phyloP scores from a whole-genome alignment of 208 protist species.

The Leishmania guyanensis region DNA sequence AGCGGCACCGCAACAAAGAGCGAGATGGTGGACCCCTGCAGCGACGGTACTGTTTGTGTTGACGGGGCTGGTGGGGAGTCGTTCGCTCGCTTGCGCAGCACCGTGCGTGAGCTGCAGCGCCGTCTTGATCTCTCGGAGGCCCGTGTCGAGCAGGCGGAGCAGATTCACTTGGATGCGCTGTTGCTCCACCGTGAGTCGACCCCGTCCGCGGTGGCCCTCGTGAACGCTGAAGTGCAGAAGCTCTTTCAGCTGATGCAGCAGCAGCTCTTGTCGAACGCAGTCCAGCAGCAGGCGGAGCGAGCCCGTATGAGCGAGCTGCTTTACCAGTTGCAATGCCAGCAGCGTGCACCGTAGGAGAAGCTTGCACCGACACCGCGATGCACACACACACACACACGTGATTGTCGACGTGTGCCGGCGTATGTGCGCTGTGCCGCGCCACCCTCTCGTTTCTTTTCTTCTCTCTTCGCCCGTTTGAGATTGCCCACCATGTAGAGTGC shows the following conservation, averaged over 20 bases:
- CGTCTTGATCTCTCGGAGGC: conserved; percentile 18
- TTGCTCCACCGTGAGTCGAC: conserved; percentile 1
- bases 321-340: conserved; percentile 21
- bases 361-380: neutral
- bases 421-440: neutral
- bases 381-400: neutral
- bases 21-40: neutral
- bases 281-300: conserved; percentile 57
- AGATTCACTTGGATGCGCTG: conserved; percentile 29
- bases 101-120: conserved; percentile 26
- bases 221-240: conserved; percentile 53
- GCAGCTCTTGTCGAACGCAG: conserved; percentile 47
- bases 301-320: conserved; percentile 56
- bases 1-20: neutral
- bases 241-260: conserved; percentile 53
- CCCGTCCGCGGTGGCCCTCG: conserved; percentile 10
- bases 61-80: neutral
- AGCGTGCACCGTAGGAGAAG: neutral
- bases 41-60: neutral
- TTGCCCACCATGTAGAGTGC: neutral
- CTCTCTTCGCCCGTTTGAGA: neutral
- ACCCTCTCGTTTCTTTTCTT: neutral
- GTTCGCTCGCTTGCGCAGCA: conserved; percentile 6
- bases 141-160: conserved; percentile 3
- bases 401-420: neutral